Percentiles rank a stretch among this genome's conserved stretches.
Conservation (phyloP, 148 eudicot genomes). For the Silene conica region DNA sequence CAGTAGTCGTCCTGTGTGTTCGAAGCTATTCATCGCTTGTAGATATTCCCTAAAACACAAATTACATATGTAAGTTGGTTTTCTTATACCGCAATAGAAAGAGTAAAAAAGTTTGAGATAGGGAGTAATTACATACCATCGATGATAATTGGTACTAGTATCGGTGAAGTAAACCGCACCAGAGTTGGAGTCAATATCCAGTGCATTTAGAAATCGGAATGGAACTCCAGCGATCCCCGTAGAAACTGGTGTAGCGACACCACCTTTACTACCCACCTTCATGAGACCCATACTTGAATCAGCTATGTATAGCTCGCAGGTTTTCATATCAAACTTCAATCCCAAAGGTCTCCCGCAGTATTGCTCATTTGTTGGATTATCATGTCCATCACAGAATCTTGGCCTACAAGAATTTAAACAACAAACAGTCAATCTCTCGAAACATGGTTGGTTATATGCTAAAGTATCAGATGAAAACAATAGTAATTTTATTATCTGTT, state of each 20-base stretch:
- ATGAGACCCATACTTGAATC: constrained; percentile 22
- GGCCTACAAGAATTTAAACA: not conserved
- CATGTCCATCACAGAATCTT: constrained; percentile 16
- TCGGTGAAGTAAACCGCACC: constrained; percentile 26
- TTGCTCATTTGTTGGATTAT: constrained; percentile 1
- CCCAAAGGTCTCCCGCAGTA: constrained; percentile 28
- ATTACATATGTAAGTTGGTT: no score
- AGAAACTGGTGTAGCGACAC: constrained; percentile 15
- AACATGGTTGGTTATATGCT: no score
- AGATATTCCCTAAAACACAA: no score
- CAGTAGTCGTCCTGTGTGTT: no score
- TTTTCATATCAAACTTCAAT: constrained; percentile 11
- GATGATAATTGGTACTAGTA: constrained; percentile 3
- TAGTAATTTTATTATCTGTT: no score
- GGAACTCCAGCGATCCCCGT: constrained; percentile 6
- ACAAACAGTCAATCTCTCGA: no score
- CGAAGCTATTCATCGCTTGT: no score
- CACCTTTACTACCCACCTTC: constrained; percentile 19
- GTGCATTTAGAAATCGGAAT: constrained; percentile 19
- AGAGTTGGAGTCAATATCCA: constrained; percentile 14
- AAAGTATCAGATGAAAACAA: no score
- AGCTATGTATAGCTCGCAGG: constrained; percentile 20
- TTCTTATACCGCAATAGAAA: no score
- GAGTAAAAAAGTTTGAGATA: no score
- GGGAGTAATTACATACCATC: constrained; percentile 12